phyloP scores from a whole-genome alignment of 371 early-diverging fungal genomes.

The Haplosporangium sp. region DNA sequence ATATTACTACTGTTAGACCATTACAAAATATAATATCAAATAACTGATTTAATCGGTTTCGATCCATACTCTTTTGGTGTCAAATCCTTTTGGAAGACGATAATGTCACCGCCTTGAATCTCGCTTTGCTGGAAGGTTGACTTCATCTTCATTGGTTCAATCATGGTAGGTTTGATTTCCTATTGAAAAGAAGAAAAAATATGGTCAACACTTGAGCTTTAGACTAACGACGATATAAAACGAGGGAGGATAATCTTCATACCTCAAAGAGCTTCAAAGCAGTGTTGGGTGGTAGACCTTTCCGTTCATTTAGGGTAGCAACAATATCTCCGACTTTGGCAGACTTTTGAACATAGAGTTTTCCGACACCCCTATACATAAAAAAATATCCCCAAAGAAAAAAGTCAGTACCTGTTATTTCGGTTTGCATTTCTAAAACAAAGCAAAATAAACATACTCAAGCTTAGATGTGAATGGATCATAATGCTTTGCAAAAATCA shows the following conservation, averaged over 20 bases:
- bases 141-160: constrained; percentile 77
- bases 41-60: neutral
- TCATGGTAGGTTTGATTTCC: constrained; percentile 94
- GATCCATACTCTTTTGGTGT: constrained; percentile 64
- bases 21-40: neutral
- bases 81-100: constrained; percentile 80
- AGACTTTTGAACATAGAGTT: constrained; percentile 68
- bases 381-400: neutral
- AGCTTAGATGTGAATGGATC: constrained; percentile 74
- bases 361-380: constrained; percentile 68
- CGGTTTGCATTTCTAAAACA: neutral
- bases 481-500: constrained; percentile 89
- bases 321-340: constrained; percentile 75
- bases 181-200: neutral
- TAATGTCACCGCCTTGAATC: constrained; percentile 92
- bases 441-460: constrained; percentile 58
- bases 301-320: constrained; percentile 66
- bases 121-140: constrained; percentile 80
- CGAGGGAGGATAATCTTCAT: neutral
- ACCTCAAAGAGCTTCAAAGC: constrained; percentile 79
- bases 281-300: constrained; percentile 67
- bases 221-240: neutral
- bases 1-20: neutral
- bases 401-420: too few relatives aligned
- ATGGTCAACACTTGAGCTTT: neutral